Percentiles rank a stretch among this genome's conserved stretches.
These are phyloP conservation scores for Hordeum pubiflorum DNA, from an alignment of 202 grass and related monocot genomes.

Conservation along the genomic window DNA sequence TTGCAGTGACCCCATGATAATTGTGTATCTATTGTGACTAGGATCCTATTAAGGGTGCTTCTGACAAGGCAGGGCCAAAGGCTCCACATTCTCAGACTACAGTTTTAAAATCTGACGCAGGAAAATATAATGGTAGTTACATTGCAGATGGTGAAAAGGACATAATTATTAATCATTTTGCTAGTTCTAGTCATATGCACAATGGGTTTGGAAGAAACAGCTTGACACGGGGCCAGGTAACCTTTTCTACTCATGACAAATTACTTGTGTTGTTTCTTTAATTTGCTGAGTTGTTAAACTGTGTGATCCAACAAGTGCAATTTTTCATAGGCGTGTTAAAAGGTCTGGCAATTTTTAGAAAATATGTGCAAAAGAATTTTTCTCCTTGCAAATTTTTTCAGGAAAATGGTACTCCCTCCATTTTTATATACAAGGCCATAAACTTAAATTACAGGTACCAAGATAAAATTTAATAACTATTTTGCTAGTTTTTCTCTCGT, in stretches of 20 bases:
- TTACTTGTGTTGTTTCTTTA: background rate
- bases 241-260: background rate
- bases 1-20: slow-evolving; percentile 9
- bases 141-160: slow-evolving; percentile 19
- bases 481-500: no score
- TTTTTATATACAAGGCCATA: no score
- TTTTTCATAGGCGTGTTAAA: background rate
- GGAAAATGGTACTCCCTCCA: background rate
- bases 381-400: background rate
- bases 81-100: slow-evolving; percentile 24
- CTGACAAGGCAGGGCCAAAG: slow-evolving; percentile 24
- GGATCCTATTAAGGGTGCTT: slow-evolving; percentile 27
- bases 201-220: slow-evolving; percentile 10
- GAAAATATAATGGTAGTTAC: slow-evolving; percentile 16
- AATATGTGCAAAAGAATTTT: background rate
- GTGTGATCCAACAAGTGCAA: background rate
- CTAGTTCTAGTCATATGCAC: slow-evolving; percentile 5
- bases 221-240: slow-evolving; percentile 32
- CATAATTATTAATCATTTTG: slow-evolving; percentile 13
- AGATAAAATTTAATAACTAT: no score
- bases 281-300: background rate
- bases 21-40: slow-evolving; percentile 24
- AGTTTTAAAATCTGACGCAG: slow-evolving; percentile 28
- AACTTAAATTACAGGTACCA: no score
- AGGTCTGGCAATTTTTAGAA: slow-evolving; percentile 9